A percentile compares a stretch with the other conserved stretches of the same genome.
Evolutionary conservation across 31 red algal species (phyloP).

Genomic region (Asparagopsis taxiformis): DNA sequence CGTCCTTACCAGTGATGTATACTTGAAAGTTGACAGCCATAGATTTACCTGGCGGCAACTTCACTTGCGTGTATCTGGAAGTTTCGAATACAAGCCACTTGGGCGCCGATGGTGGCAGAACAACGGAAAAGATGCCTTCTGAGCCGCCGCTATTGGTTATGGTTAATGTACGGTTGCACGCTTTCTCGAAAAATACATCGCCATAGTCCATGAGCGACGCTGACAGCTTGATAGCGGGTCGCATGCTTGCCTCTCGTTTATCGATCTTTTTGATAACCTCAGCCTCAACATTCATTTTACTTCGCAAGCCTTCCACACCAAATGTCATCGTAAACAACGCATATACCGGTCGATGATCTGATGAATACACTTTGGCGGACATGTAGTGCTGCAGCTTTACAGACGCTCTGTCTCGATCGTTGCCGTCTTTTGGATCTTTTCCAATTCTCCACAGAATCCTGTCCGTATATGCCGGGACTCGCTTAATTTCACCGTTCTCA

Average conservation of each 20-base stretch:
- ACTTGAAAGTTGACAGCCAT: slow-evolving; percentile 11
- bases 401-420: slow-evolving; percentile 19
- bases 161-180: slow-evolving; percentile 4
- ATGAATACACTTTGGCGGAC: slow-evolving; percentile 62
- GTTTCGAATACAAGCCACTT: slow-evolving; percentile 42
- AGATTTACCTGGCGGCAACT: slow-evolving; percentile 30
- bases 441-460: slow-evolving; percentile 79
- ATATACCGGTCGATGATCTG: slow-evolving; percentile 94
- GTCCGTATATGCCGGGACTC: slow-evolving; percentile 92
- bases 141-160: slow-evolving; percentile 30
- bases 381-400: slow-evolving; percentile 57
- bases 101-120: slow-evolving; percentile 3
- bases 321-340: slow-evolving; percentile 75
- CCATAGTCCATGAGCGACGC: slow-evolving; percentile 54
- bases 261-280: slow-evolving; percentile 54
- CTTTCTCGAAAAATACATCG: slow-evolving; percentile 33
- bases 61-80: slow-evolving; percentile 20
- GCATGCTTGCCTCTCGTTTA: slow-evolving; percentile 37
- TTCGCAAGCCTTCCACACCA: slow-evolving; percentile 37
- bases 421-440: neutral
- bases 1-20: slow-evolving; percentile 28
- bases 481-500: slow-evolving; percentile 62
- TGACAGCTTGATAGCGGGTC: slow-evolving; percentile 42
- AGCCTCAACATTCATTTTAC: slow-evolving; percentile 26
- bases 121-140: neutral